Conservation (phyloP, 2,329 filamentous ascomycete genomes). For the Fusarium sp. region DNA sequence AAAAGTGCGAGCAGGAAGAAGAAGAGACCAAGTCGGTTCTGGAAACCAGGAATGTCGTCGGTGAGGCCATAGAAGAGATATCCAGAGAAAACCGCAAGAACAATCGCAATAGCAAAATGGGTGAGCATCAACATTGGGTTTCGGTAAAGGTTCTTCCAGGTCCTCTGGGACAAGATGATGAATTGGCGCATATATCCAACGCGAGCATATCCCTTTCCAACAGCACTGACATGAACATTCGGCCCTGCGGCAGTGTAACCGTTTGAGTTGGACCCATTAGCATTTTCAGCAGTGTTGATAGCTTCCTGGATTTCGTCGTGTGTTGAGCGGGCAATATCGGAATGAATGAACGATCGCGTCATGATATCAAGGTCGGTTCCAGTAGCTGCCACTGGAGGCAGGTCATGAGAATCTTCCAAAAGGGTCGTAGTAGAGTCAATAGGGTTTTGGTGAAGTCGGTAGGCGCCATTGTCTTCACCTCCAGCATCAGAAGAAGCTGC, state of each 20-base stretch:
- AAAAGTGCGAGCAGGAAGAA: constrained; percentile 97
- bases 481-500: constrained; percentile 71
- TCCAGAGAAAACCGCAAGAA: constrained; percentile 92
- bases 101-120: constrained; percentile 96
- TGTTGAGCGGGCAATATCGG: constrained; percentile 80
- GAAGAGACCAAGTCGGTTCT: constrained; percentile 96
- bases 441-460: constrained; percentile 64
- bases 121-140: constrained; percentile 99
- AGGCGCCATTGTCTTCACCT: constrained; percentile 63
- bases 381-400: constrained; percentile 69
- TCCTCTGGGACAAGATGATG: constrained; percentile 86
- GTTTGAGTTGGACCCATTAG: constrained; percentile 74
- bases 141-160: constrained; percentile 97
- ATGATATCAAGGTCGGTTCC: constrained; percentile 86
- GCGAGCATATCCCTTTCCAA: constrained; percentile 85
- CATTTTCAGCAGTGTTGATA: constrained; percentile 71
- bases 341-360: constrained; percentile 80
- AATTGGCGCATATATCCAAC: constrained; percentile 87
- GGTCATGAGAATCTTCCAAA: constrained; percentile 76
- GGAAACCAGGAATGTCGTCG: constrained; percentile 96
- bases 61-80: constrained; percentile 97
- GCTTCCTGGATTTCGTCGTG: constrained; percentile 83
- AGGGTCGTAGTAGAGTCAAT: constrained; percentile 64
- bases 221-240: constrained; percentile 67
- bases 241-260: constrained; percentile 61